Percentiles rank a stretch among this genome's conserved stretches.
These are phyloP conservation scores for Colletotrichum phormii DNA, from an alignment of 2,329 filamentous ascomycete genomes.

Conservation along the genomic window DNA sequence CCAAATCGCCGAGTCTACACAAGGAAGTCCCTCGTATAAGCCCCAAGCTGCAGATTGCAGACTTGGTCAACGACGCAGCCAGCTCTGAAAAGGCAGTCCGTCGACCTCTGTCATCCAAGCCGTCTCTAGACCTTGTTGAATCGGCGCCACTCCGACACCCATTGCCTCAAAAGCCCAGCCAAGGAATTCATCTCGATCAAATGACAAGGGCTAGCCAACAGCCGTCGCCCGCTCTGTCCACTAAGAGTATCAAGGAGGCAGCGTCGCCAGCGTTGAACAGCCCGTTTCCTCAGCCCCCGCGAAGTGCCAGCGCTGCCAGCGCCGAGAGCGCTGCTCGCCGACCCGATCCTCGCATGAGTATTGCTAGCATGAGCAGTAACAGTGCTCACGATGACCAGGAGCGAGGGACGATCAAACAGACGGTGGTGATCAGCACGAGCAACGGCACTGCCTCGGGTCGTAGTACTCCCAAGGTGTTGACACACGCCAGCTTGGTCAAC, in stretches of 20 bases:
- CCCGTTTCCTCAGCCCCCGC: neutral
- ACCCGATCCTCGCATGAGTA: slow-evolving; percentile 31
- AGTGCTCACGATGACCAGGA: slow-evolving; percentile 17
- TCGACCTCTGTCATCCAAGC: slow-evolving; percentile 16
- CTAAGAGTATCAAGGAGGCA: neutral
- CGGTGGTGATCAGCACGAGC: neutral
- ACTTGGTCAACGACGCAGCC: slow-evolving; percentile 15
- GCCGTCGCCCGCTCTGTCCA: slow-evolving; percentile 1
- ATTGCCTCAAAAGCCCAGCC: neutral
- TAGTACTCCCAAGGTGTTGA: slow-evolving; percentile 22
- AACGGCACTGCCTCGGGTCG: slow-evolving; percentile 14
- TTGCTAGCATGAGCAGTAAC: slow-evolving; percentile 29
- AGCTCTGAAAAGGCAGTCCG: neutral
- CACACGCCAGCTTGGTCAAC: neutral
- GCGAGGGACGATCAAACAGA: neutral
- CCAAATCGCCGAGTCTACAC: slow-evolving; percentile 7
- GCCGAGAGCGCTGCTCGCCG: slow-evolving; percentile 17
- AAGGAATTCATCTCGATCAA: neutral
- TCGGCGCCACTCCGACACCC: neutral
- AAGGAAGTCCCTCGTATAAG: slow-evolving; percentile 7
- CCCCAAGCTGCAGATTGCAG: slow-evolving; percentile 19
- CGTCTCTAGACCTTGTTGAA: neutral
- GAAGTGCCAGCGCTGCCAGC: neutral
- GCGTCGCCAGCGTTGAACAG: neutral
- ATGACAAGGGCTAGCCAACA: slow-evolving; percentile 5